Evolutionary conservation across 2,329 filamentous ascomycete genomes (phyloP), one percentile per base, ranked within the genome.

Genomic region (Cyphellophora europaea): DNA sequence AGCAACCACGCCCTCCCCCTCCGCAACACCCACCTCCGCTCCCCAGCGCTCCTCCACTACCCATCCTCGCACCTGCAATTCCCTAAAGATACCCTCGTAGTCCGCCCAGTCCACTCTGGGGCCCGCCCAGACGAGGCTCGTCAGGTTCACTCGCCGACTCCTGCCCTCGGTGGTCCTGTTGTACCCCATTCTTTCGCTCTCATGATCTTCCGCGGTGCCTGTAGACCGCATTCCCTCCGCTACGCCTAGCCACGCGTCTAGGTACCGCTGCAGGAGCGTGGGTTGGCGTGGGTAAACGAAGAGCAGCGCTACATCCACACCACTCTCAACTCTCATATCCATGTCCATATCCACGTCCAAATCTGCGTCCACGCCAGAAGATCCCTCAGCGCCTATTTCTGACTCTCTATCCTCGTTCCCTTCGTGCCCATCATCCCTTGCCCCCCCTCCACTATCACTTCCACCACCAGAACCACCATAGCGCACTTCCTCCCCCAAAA

Each of bases 271-370:
- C 21, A 25, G 21, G 8, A 25, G 21, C 21, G 21, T n/a, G 8
- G 21, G 21, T n/a, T 25, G 21, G 21, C 21, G 21, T 25, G 21
- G 21, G 21, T 25, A 25, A n/a, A 25, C 21, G 21, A 25, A 25
- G 8, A n/a, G 8, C n/a, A 25, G 21, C 21, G n/a, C 21, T 8
- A 25, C 21, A n/a, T 25, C n/a, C 8, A 25, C 21, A 25, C n/a
- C n/a, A n/a, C n/a, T n/a, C n/a, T n/a, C n/a, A n/a, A n/a, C n/a
- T n/a, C n/a, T n/a, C n/a, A n/a, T n/a, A n/a, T n/a, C n/a, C n/a
- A n/a, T n/a, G n/a, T n/a, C n/a, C n/a, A n/a, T n/a, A n/a, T n/a
- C n/a, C n/a, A n/a, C n/a, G n/a, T n/a, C n/a, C n/a, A n/a, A n/a
- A n/a, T n/a, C n/a, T n/a, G n/a, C n/a, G n/a, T n/a, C n/a, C n/a